A percentile compares a stretch with the other conserved stretches of the same genome.
Evolutionary conservation across 2,329 filamentous ascomycete genomes (phyloP).

Genomic region (Diaporthe caulivora): DNA sequence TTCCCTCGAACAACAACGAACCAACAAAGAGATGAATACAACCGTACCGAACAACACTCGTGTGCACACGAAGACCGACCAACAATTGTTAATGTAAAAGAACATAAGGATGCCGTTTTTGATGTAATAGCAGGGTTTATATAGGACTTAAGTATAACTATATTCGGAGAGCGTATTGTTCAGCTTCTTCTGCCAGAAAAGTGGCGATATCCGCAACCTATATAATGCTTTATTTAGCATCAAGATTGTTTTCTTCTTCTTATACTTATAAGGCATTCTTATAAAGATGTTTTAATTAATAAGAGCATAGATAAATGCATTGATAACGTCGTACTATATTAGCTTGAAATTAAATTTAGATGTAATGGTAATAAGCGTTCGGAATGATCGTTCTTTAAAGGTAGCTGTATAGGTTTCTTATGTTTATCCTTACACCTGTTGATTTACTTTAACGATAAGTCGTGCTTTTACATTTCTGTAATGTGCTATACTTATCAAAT

Average conservation of each 20-base stretch:
- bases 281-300: not conserved
- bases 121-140: not conserved
- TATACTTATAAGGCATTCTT: not conserved
- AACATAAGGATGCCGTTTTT: not conserved
- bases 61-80: too few relatives aligned
- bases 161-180: not conserved
- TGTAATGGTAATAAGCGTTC: too few relatives aligned
- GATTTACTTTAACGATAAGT: too few relatives aligned
- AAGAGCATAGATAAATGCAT: not conserved
- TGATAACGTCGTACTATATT: not conserved
- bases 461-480: too few relatives aligned
- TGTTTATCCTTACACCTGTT: not conserved
- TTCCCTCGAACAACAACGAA: too few relatives aligned
- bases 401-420: not conserved
- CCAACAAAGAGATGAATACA: too few relatives aligned
- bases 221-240: not conserved
- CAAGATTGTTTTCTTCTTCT: not conserved
- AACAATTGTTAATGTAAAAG: not conserved
- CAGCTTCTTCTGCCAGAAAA: not conserved
- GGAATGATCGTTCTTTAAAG: too few relatives aligned
- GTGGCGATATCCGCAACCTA: not conserved
- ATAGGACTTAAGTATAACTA: not conserved
- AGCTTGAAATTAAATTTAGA: not conserved
- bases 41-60: too few relatives aligned
- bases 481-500: too few relatives aligned